phyloP scores from a whole-genome alignment of 148 eudicot genomes.

The Nepenthes gracilis region DNA sequence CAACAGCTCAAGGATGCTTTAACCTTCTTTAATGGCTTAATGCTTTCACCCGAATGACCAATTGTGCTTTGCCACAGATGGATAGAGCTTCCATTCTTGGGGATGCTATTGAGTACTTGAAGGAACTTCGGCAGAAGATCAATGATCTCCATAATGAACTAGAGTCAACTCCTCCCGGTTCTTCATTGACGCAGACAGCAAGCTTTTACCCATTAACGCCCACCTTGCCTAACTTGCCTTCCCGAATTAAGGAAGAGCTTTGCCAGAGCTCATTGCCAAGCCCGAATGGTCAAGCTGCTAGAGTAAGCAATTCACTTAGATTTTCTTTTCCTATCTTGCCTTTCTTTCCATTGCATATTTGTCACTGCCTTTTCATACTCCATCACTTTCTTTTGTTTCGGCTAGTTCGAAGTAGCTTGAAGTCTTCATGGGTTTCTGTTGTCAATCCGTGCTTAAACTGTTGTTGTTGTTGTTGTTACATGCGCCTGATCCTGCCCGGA shows the following conservation, averaged over 20 bases:
- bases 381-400: background rate
- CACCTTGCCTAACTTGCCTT: slow-evolving; percentile 49
- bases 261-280: slow-evolving; percentile 59
- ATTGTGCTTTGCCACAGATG: slow-evolving; percentile 32
- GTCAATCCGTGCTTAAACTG: too few species aligned
- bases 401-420: too few species aligned
- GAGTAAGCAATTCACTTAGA: slow-evolving; percentile 23
- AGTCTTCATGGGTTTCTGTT: too few species aligned
- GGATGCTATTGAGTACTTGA: slow-evolving; percentile 78
- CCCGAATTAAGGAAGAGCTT: slow-evolving; percentile 78
- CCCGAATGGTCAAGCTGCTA: slow-evolving; percentile 79
- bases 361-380: background rate
- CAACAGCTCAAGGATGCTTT: too few species aligned
- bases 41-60: too few species aligned
- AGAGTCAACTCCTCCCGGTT: slow-evolving; percentile 46
- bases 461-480: background rate
- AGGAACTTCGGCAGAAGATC: slow-evolving; percentile 72
- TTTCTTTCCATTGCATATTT: background rate
- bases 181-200: slow-evolving; percentile 44
- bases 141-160: slow-evolving; percentile 76
- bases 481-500: background rate
- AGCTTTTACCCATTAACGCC: slow-evolving; percentile 74
- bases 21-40: too few species aligned
- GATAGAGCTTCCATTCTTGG: slow-evolving; percentile 90
- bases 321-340: background rate